These are phyloP conservation scores for Areca catechu DNA, from an alignment of 176 grass and related monocot genomes.

Conservation along the genomic window DNA sequence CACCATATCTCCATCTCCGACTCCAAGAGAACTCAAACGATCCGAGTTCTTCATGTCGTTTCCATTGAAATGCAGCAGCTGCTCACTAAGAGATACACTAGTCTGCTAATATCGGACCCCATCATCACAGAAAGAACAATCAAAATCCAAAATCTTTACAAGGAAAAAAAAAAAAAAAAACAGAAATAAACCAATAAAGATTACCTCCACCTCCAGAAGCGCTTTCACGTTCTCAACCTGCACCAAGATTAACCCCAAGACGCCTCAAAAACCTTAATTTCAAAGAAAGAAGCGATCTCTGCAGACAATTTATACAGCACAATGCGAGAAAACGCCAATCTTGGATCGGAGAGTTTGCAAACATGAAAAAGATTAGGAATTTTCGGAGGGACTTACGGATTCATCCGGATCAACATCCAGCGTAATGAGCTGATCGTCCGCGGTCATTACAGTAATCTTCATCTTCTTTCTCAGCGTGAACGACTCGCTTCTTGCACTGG, in stretches of 20 bases:
- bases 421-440: constrained; percentile 72
- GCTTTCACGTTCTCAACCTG: constrained; percentile 99
- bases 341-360: not conserved
- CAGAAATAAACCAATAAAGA: not conserved
- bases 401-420: constrained; percentile 82
- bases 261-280: no score
- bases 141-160: constrained; percentile 3
- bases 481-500: not conserved
- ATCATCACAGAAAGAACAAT: constrained; percentile 30
- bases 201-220: constrained; percentile 93
- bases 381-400: constrained; percentile 34
- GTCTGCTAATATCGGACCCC: constrained; percentile 35
- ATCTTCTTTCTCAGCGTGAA: constrained; percentile 9
- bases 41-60: constrained; percentile 74
- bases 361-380: not conserved
- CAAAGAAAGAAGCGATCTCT: no score
- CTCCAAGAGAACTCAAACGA: constrained; percentile 49
- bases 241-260: not conserved
- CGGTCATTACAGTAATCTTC: constrained; percentile 92
- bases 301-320: no score
- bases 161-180: not conserved
- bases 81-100: constrained; percentile 43
- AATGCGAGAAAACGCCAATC: no score
- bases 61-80: constrained; percentile 77
- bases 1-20: constrained; percentile 73